Conservation (phyloP, 495 filamentous ascomycete species). For the Xylaria intraflava region DNA sequence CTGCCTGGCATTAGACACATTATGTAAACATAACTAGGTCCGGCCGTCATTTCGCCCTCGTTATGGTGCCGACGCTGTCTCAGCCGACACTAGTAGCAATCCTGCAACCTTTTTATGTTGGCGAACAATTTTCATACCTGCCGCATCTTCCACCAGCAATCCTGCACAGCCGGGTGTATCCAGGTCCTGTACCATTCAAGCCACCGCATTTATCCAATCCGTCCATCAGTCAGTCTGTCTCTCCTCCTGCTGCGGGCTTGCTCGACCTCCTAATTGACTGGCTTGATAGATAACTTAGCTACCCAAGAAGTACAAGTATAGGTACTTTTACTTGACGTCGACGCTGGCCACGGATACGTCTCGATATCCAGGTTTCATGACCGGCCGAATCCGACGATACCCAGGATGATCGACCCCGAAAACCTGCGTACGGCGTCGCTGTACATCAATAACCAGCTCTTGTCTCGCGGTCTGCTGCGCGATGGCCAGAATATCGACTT, state of each 20-base stretch:
- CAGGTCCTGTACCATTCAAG: not conserved
- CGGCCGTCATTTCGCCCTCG: no score
- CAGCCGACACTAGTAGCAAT: not conserved
- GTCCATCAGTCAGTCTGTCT: not conserved
- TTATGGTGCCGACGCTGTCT: not conserved
- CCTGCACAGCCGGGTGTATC: not conserved
- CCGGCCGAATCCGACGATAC: not conserved
- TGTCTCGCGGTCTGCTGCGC: conserved; percentile 80
- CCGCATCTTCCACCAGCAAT: not conserved
- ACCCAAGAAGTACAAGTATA: not conserved
- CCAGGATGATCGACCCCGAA: conserved; percentile 62
- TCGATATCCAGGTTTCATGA: not conserved
- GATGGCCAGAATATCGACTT: conserved; percentile 84
- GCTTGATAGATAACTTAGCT: not conserved
- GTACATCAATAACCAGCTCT: conserved; percentile 93
- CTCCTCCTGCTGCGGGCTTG: not conserved
- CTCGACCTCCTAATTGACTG: not conserved
- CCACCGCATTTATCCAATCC: not conserved
- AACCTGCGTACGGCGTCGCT: conserved; percentile 82
- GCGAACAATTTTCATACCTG: not conserved
- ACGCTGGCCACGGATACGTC: not conserved
- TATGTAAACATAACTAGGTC: no score
- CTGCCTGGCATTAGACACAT: not conserved
- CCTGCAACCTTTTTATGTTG: not conserved
- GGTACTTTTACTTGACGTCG: not conserved